Evolutionary conservation across 1,284 basidiomycete species (phyloP).

Genomic region (Phlebopus sp.): DNA sequence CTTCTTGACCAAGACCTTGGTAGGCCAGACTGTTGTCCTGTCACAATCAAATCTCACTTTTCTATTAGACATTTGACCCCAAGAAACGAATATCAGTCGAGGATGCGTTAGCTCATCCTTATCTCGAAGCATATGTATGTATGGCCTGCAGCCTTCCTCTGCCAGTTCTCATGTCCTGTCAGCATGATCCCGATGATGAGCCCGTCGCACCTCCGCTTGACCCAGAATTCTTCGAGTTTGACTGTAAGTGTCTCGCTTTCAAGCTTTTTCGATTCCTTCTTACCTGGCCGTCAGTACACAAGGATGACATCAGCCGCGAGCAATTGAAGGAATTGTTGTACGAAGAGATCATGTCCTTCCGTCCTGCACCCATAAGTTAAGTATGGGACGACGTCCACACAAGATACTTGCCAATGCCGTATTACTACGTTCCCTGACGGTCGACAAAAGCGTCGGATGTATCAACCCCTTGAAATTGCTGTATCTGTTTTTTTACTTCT

Average conservation of each 20-base stretch:
- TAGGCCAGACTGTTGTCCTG: constrained; percentile 37
- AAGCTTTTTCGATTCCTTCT: constrained; percentile 1
- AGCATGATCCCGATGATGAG: constrained; percentile 93
- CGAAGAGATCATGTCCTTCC: constrained; percentile 79
- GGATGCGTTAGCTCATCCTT: constrained; percentile 88
- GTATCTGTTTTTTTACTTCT: not conserved
- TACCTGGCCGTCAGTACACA: constrained; percentile 60
- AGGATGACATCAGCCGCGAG: constrained; percentile 89
- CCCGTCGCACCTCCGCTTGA: constrained; percentile 88
- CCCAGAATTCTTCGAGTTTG: constrained; percentile 92
- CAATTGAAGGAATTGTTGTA: constrained; percentile 69
- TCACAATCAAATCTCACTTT: constrained; percentile 4
- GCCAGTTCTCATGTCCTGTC: constrained; percentile 10
- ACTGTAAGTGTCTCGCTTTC: constrained; percentile 39
- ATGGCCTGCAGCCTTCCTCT: not conserved
- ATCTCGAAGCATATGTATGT: constrained; percentile 85
- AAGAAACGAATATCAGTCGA: constrained; percentile 92
- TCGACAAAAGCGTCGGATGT: constrained; percentile 5
- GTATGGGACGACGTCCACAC: not conserved
- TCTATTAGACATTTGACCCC: constrained; percentile 78
- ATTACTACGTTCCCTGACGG: constrained; percentile 3
- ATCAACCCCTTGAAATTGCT: constrained; percentile 7
- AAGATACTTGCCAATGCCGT: constrained; percentile 1
- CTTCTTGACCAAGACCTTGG: constrained; percentile 88
- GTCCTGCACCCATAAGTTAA: constrained; percentile 57